phyloP scores from a whole-genome alignment of 352 stramenopile species.

The Pythium brachiatum region DNA sequence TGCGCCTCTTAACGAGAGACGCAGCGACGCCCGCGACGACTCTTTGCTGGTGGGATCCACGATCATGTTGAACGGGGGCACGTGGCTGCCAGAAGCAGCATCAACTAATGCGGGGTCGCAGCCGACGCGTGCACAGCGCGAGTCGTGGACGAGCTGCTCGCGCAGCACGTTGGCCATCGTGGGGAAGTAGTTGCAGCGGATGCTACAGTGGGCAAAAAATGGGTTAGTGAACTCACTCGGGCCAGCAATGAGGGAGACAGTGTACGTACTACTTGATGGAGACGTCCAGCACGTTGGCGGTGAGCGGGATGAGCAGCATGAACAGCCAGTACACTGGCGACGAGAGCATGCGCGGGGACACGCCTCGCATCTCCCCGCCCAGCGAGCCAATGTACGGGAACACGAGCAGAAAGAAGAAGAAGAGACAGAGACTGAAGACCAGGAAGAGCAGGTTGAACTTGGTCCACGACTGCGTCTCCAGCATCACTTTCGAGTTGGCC shows the following conservation, averaged over 20 bases:
- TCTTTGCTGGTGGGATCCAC: background rate
- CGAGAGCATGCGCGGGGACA: slow-evolving; percentile 50
- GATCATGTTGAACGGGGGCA: background rate
- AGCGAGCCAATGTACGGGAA: slow-evolving; percentile 52
- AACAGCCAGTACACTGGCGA: slow-evolving; percentile 71
- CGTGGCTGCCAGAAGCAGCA: background rate
- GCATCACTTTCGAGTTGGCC: slow-evolving; percentile 68
- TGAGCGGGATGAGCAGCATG: slow-evolving; percentile 61
- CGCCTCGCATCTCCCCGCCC: slow-evolving; percentile 50
- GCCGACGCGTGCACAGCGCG: slow-evolving; percentile 40
- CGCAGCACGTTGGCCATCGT: slow-evolving; percentile 65
- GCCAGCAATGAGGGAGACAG: background rate
- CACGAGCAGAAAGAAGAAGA: slow-evolving; percentile 61
- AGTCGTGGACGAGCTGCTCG: slow-evolving; percentile 48
- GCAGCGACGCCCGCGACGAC: slow-evolving; percentile 1
- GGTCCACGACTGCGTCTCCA: slow-evolving; percentile 78
- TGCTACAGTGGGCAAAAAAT: slow-evolving; percentile 21
- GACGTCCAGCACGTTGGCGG: slow-evolving; percentile 59
- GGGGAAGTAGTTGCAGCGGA: slow-evolving; percentile 64
- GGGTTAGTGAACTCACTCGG: no score
- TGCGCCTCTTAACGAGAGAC: background rate
- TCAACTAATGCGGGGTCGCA: background rate
- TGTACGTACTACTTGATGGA: slow-evolving; percentile 57
- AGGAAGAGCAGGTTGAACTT: slow-evolving; percentile 62
- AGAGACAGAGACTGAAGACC: slow-evolving; percentile 53